Percentiles rank a stretch among this genome's conserved stretches.
phyloP scores from a whole-genome alignment of 2,329 filamentous ascomycete genomes.

The Scortechinia acanthostroma region DNA sequence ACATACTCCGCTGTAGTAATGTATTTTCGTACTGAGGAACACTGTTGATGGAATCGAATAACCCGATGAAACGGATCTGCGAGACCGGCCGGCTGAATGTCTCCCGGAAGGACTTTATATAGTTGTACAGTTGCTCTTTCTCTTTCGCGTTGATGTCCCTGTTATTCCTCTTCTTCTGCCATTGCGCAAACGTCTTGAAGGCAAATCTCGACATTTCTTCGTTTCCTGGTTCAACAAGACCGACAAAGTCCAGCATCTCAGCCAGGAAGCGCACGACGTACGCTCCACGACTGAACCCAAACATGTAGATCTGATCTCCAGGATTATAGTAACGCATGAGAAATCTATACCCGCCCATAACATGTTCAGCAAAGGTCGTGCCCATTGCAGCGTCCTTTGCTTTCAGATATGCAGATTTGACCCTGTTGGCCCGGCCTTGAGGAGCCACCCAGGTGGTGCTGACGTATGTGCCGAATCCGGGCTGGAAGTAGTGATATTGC shows the following conservation, averaged over 20 bases:
- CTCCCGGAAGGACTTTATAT: slow-evolving; percentile 50
- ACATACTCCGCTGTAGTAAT: slow-evolving; percentile 47
- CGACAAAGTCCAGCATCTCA: slow-evolving; percentile 56
- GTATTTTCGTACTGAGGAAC: slow-evolving; percentile 44
- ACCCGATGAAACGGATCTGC: slow-evolving; percentile 46
- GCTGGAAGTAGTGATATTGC: background rate
- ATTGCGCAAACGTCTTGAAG: slow-evolving; percentile 48
- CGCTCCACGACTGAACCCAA: slow-evolving; percentile 41
- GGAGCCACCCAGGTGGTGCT: background rate
- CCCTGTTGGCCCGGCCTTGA: background rate
- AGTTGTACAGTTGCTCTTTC: slow-evolving; percentile 35
- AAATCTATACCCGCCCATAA: slow-evolving; percentile 54
- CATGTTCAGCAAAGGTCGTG: slow-evolving; percentile 50
- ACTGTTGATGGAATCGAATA: slow-evolving; percentile 54
- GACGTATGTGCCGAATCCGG: background rate
- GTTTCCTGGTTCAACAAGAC: slow-evolving; percentile 49
- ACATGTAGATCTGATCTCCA: slow-evolving; percentile 27
- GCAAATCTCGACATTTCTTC: slow-evolving; percentile 55
- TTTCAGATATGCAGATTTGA: background rate
- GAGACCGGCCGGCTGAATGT: slow-evolving; percentile 49
- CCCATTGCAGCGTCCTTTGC: slow-evolving; percentile 44
- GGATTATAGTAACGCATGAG: slow-evolving; percentile 38
- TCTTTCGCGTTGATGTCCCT: slow-evolving; percentile 19
- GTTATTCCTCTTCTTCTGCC: slow-evolving; percentile 28
- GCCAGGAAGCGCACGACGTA: slow-evolving; percentile 45